phyloP scores from a whole-genome alignment of 139 green algal species.

The Coccomyxa sp. region DNA sequence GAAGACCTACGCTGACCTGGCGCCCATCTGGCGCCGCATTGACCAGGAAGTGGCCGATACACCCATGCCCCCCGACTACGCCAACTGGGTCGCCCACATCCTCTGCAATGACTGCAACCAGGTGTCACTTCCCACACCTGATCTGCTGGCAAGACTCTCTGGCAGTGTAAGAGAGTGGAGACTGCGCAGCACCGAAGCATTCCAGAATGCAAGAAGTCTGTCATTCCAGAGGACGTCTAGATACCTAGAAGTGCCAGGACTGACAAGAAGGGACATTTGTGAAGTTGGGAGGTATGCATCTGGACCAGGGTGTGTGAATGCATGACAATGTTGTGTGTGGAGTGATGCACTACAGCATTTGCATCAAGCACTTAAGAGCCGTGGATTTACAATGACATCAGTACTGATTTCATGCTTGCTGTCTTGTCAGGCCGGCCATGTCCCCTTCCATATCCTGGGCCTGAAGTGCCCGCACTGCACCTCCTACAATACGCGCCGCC shows the following conservation, averaged over 20 bases:
- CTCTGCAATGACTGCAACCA: constrained; percentile 77
- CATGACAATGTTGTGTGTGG: not conserved
- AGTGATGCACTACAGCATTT: not conserved
- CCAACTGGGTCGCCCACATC: constrained; percentile 33
- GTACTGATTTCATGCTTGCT: not conserved
- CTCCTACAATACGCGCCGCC: constrained; percentile 73
- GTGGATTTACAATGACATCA: not conserved
- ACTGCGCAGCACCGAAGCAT: too few species aligned
- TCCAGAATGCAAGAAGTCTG: too few species aligned
- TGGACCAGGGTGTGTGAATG: too few species aligned
- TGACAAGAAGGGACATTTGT: too few species aligned
- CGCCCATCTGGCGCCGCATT: constrained; percentile 48
- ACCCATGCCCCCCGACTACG: constrained; percentile 67
- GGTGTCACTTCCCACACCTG: not conserved
- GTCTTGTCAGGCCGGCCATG: not conserved
- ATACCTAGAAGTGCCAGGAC: too few species aligned
- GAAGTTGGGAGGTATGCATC: too few species aligned
- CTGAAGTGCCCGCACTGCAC: constrained; percentile 66
- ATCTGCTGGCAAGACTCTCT: not conserved
- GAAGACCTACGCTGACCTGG: constrained; percentile 51
- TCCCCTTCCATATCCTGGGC: constrained; percentile 71
- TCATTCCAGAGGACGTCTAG: too few species aligned
- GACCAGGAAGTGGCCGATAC: constrained; percentile 47
- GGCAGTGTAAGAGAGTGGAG: not conserved
- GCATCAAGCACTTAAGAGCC: too few species aligned